These are phyloP conservation scores for Akanthomyces lecanii DNA, from an alignment of 2,329 filamentous ascomycete genomes.

Conservation along the genomic window DNA sequence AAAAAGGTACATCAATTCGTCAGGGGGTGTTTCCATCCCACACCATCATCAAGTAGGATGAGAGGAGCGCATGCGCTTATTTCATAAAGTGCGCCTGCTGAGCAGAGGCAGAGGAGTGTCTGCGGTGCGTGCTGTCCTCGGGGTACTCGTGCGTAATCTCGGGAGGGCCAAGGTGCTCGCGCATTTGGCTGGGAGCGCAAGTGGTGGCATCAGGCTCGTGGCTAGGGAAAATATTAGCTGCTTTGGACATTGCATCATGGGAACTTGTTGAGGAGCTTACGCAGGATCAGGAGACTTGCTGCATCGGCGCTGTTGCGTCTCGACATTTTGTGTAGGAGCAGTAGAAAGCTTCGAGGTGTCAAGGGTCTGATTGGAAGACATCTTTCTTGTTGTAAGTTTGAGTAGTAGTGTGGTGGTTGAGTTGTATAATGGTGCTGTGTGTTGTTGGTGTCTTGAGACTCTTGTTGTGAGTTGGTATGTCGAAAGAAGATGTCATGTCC, in stretches of 20 bases:
- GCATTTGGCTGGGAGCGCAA: slow-evolving; percentile 6
- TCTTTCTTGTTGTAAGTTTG: not conserved
- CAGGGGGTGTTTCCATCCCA: too few relatives aligned
- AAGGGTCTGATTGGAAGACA: not conserved
- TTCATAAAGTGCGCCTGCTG: slow-evolving; percentile 15
- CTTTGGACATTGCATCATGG: not conserved
- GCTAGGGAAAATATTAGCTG: not conserved
- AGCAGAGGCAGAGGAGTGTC: slow-evolving; percentile 13
- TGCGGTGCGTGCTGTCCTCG: slow-evolving; percentile 16
- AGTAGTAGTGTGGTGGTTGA: not conserved
- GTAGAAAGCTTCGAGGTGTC: not conserved
- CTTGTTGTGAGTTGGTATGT: not conserved
- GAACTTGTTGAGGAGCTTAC: not conserved
- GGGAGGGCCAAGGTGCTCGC: slow-evolving; percentile 14
- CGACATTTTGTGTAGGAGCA: not conserved
- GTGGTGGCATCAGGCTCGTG: slow-evolving; percentile 2
- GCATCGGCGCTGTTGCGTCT: not conserved
- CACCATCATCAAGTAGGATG: not conserved
- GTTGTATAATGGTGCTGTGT: not conserved
- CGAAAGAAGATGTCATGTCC: not conserved
- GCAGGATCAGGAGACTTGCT: not conserved
- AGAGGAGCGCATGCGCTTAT: not conserved
- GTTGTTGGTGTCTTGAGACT: not conserved
- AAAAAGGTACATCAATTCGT: not conserved
- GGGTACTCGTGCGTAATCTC: slow-evolving; percentile 16